phyloP scores from a whole-genome alignment of 2,329 filamentous ascomycete genomes.

The Apiospora pterosperma region DNA sequence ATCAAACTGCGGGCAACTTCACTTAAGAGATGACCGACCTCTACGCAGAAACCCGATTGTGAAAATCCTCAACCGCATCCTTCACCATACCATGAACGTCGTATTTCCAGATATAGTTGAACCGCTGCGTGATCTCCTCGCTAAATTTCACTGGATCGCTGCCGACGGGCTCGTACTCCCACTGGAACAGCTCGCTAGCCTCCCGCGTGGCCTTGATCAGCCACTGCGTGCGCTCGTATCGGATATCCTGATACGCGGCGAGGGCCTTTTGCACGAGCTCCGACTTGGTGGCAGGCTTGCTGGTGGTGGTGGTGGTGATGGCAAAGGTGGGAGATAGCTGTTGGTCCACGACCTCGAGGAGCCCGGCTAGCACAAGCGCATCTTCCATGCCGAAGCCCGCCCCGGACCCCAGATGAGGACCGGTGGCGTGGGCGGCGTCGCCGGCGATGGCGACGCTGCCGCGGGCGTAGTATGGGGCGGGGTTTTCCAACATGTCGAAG shows the following conservation, averaged over 20 bases:
- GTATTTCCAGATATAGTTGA: slow-evolving; percentile 27
- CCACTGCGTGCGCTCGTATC: slow-evolving; percentile 28
- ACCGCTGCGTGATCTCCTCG: slow-evolving; percentile 15
- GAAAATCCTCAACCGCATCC: slow-evolving; percentile 7
- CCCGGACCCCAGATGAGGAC: slow-evolving; percentile 53
- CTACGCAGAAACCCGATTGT: background rate
- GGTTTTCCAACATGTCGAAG: slow-evolving; percentile 46
- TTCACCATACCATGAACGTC: slow-evolving; percentile 24
- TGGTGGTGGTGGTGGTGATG: background rate
- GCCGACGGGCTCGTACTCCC: slow-evolving; percentile 17
- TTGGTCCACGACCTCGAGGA: slow-evolving; percentile 23
- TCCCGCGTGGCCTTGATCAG: slow-evolving; percentile 26
- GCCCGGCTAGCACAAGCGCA: slow-evolving; percentile 37
- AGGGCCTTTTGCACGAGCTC: slow-evolving; percentile 22
- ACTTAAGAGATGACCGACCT: background rate
- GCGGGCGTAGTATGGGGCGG: slow-evolving; percentile 40
- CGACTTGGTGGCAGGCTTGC: slow-evolving; percentile 3
- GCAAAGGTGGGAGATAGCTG: background rate
- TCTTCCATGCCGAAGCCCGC: slow-evolving; percentile 57
- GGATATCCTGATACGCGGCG: slow-evolving; percentile 21
- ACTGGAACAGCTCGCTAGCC: slow-evolving; percentile 27
- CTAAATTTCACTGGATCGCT: slow-evolving; percentile 19
- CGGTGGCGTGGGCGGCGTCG: slow-evolving; percentile 54
- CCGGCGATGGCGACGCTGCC: slow-evolving; percentile 47
- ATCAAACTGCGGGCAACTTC: background rate